Percentiles rank a stretch among this genome's conserved stretches.
These are phyloP conservation scores for Russula olivacea DNA, from an alignment of 768 basidiomycete species.

Conservation along the genomic window DNA sequence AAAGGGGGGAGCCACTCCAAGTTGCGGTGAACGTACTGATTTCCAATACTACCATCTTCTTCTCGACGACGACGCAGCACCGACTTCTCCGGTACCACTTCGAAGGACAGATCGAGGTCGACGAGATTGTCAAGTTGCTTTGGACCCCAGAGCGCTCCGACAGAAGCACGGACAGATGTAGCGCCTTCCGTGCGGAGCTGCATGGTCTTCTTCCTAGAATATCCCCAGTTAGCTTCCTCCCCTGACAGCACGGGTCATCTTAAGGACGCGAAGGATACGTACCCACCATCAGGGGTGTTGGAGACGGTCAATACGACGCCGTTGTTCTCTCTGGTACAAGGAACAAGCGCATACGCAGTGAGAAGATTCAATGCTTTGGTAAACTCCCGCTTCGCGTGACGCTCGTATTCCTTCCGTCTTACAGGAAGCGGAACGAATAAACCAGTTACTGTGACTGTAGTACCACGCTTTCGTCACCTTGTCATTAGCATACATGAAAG, in stretches of 20 bases:
- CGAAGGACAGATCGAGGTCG: conserved; percentile 64
- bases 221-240: neutral
- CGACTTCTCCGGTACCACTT: conserved; percentile 59
- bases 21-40: neutral
- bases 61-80: conserved; percentile 37
- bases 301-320: conserved; percentile 71
- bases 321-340: conserved; percentile 50
- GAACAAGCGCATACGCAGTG: conserved; percentile 85
- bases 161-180: conserved; percentile 53
- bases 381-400: conserved; percentile 86
- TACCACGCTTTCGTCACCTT: conserved; percentile 59
- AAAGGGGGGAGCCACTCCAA: too few relatives aligned
- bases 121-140: conserved; percentile 71
- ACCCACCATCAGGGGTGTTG: conserved; percentile 71
- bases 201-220: conserved; percentile 51
- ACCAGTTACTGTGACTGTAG: conserved; percentile 65
- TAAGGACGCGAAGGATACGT: conserved; percentile 27
- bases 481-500: neutral
- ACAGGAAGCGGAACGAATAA: conserved; percentile 85
- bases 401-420: conserved; percentile 82
- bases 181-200: conserved; percentile 72
- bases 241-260: neutral
- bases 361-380: conserved; percentile 76
- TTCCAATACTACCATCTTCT: conserved; percentile 7
- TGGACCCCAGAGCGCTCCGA: conserved; percentile 77